A percentile compares a stretch with the other conserved stretches of the same genome.
Conservation (phyloP, 345 rosid genomes). For the Rubroshorea leprosula region DNA sequence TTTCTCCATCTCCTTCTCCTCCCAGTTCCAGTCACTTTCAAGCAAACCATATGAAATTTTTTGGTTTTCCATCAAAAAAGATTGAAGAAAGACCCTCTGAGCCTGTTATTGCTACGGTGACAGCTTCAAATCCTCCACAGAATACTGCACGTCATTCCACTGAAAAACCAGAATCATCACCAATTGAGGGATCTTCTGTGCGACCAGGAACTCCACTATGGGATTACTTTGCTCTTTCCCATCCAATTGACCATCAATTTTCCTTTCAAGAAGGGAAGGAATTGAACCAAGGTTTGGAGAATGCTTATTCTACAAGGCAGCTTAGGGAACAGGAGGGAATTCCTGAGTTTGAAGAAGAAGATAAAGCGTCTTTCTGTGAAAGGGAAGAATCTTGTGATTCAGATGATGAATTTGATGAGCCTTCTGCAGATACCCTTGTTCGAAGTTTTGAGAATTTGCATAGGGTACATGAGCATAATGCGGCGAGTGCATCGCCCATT, state of each 20-base stretch:
- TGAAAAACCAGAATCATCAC: background rate
- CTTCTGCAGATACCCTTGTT: constrained; percentile 56
- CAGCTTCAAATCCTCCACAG: constrained; percentile 48
- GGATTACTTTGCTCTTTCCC: constrained; percentile 79
- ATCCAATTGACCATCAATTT: constrained; percentile 42
- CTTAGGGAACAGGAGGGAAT: constrained; percentile 54
- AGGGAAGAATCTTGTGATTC: constrained; percentile 57
- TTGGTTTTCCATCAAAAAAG: constrained; percentile 48
- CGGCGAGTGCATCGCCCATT: background rate
- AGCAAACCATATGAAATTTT: constrained; percentile 62
- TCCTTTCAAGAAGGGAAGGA: constrained; percentile 23
- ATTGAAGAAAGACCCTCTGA: constrained; percentile 72
- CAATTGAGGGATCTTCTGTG: constrained; percentile 26
- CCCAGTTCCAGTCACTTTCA: constrained; percentile 47
- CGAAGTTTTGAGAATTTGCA: constrained; percentile 69
- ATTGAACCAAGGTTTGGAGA: constrained; percentile 28
- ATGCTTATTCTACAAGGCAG: constrained; percentile 42
- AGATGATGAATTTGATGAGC: constrained; percentile 72
- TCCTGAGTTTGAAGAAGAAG: constrained; percentile 62
- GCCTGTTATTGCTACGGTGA: constrained; percentile 40
- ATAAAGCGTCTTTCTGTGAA: constrained; percentile 46
- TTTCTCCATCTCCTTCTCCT: constrained; percentile 61
- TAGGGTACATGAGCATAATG: constrained; percentile 41
- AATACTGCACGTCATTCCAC: constrained; percentile 15
- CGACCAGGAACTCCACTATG: constrained; percentile 61